Conservation (phyloP, 2,329 filamentous ascomycete species). For the Paecilomyces formosus region DNA sequence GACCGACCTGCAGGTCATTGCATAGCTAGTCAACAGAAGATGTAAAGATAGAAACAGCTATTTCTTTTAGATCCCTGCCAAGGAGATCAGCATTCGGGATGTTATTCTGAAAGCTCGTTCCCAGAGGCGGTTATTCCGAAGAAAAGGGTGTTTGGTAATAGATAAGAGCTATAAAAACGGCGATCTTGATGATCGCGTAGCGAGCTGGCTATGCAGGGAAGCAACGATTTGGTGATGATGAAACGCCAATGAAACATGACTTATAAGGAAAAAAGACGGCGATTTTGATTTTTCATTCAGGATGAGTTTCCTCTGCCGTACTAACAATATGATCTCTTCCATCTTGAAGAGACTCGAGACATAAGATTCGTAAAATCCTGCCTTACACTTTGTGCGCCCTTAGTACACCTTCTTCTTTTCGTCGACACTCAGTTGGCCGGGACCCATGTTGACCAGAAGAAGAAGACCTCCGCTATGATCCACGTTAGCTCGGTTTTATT, state of each 20-base stretch:
- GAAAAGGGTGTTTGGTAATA: background rate
- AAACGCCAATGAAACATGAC: background rate
- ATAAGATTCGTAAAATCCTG: background rate
- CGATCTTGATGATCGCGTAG: background rate
- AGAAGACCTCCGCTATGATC: slow-evolving; percentile 69
- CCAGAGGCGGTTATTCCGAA: background rate
- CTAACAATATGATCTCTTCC: background rate
- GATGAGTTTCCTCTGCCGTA: background rate
- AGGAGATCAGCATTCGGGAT: too few species aligned
- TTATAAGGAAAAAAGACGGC: slow-evolving; percentile 1
- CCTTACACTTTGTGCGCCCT: background rate
- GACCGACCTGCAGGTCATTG: too few species aligned
- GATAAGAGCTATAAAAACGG: background rate
- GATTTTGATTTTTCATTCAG: background rate
- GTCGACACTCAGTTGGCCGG: slow-evolving; percentile 94
- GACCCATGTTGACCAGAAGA: slow-evolving; percentile 96
- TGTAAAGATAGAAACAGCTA: too few species aligned
- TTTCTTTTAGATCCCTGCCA: too few species aligned
- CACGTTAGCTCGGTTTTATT: slow-evolving; percentile 6
- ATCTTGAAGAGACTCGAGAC: background rate
- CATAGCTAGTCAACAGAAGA: too few species aligned
- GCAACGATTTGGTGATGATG: background rate
- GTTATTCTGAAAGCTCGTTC: background rate
- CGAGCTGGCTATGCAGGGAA: background rate
- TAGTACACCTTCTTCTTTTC: slow-evolving; percentile 99